These are phyloP conservation scores for Sclerotinia subarctica DNA, from an alignment of 2,329 filamentous ascomycete genomes.

Conservation along the genomic window DNA sequence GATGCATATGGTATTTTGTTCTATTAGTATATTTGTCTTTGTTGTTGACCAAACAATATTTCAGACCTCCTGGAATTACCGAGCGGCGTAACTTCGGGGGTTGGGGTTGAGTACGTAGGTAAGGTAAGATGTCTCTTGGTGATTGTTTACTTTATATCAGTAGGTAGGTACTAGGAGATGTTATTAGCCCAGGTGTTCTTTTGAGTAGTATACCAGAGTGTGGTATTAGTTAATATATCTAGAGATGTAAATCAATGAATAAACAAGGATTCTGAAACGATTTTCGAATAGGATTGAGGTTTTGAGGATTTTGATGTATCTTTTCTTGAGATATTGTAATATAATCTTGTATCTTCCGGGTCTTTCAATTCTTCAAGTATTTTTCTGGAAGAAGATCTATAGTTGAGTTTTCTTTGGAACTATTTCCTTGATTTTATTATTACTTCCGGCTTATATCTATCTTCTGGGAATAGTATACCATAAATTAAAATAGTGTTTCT, in stretches of 20 bases:
- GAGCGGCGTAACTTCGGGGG: background rate
- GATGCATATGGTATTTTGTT: background rate
- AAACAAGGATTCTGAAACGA: background rate
- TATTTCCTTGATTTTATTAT: background rate
- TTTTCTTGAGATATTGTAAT: background rate
- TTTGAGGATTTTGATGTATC: background rate
- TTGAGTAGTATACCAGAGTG: background rate
- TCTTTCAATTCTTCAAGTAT: too few relatives aligned
- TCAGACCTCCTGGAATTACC: conserved; percentile 2
- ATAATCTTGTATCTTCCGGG: too few relatives aligned
- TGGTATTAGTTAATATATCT: background rate
- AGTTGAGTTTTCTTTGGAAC: background rate
- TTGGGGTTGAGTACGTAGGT: background rate
- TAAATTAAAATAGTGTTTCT: background rate
- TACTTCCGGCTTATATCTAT: background rate
- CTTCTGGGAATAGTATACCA: too few relatives aligned
- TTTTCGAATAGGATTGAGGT: background rate
- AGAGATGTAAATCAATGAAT: background rate
- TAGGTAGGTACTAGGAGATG: background rate
- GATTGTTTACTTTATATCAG: background rate
- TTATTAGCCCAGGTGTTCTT: background rate
- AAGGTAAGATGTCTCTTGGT: background rate
- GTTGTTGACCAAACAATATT: too few relatives aligned
- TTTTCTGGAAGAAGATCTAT: too few relatives aligned
- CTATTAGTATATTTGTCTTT: background rate